Evolutionary conservation across 192 early-diverging fungal species (phyloP).

Genomic region (Kickxella alabastrina): DNA sequence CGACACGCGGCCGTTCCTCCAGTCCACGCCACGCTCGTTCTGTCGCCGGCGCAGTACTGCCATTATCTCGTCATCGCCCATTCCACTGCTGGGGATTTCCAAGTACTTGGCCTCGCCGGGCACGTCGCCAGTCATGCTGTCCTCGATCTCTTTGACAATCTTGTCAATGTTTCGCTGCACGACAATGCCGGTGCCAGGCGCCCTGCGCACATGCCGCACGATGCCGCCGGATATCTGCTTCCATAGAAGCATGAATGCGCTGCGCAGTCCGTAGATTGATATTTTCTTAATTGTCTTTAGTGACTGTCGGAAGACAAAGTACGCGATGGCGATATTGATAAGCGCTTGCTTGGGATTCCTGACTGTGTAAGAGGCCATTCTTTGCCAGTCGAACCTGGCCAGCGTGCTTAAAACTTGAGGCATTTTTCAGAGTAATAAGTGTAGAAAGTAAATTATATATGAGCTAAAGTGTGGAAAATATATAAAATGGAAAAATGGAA

Average conservation of each 20-base stretch:
- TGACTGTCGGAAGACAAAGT: constrained; percentile 38
- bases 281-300: constrained; percentile 21
- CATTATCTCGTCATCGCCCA: constrained; percentile 60
- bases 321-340: constrained; percentile 36
- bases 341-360: constrained; percentile 44
- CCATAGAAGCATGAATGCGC: constrained; percentile 26
- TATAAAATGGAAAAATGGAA: not conserved
- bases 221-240: constrained; percentile 19
- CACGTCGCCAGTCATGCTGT: constrained; percentile 63
- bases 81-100: constrained; percentile 61
- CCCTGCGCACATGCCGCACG: constrained; percentile 33
- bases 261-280: constrained; percentile 35
- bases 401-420: constrained; percentile 45
- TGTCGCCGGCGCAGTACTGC: constrained; percentile 59
- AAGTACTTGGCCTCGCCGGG: constrained; percentile 62
- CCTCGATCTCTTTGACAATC: constrained; percentile 73
- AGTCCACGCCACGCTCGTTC: constrained; percentile 63
- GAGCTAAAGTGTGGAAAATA: not conserved
- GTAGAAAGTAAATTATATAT: too few relatives aligned
- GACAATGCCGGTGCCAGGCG: constrained; percentile 56
- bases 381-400: constrained; percentile 41
- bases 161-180: constrained; percentile 77
- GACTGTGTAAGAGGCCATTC: constrained; percentile 26
- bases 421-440: constrained; percentile 11
- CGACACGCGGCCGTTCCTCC: constrained; percentile 81